Evolutionary conservation across 2,329 filamentous ascomycete genomes (phyloP).

Genomic region (Rasamsonia emersonii): DNA sequence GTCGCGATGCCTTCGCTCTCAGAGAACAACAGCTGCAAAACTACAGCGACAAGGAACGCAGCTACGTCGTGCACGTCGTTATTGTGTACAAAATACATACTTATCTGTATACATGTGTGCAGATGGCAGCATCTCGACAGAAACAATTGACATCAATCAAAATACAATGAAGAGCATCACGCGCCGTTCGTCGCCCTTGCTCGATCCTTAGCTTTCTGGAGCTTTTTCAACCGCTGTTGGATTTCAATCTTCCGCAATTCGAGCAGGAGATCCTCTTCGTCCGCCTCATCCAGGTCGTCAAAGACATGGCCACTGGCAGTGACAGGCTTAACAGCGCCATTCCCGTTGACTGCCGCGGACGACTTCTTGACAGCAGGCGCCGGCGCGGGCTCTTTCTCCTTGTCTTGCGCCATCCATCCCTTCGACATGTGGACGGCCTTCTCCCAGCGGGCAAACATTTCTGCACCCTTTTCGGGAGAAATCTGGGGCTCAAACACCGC

Average conservation of each 20-base stretch:
- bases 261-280: slow-evolving; percentile 27
- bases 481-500: slow-evolving; percentile 63
- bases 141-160: too few relatives aligned
- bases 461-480: slow-evolving; percentile 41
- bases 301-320: slow-evolving; percentile 13
- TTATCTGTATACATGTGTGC: too few relatives aligned
- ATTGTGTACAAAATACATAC: too few relatives aligned
- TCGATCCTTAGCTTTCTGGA: slow-evolving; percentile 11
- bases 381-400: background rate
- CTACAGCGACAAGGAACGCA: too few relatives aligned
- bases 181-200: background rate
- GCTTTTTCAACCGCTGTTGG: slow-evolving; percentile 23
- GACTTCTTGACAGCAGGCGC: slow-evolving; percentile 10
- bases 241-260: slow-evolving; percentile 28
- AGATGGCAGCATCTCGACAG: too few relatives aligned
- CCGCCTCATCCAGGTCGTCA: slow-evolving; percentile 22
- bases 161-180: too few relatives aligned
- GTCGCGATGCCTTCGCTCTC: too few relatives aligned
- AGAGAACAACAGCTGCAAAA: too few relatives aligned
- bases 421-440: slow-evolving; percentile 67
- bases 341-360: slow-evolving; percentile 11
- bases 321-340: slow-evolving; percentile 11
- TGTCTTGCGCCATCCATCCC: slow-evolving; percentile 47
- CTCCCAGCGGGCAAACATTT: slow-evolving; percentile 60
- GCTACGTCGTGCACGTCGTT: too few relatives aligned